Evolutionary conservation across 192 early-diverging fungal genomes (phyloP).

Genomic region (Diversispora eburnea): DNA sequence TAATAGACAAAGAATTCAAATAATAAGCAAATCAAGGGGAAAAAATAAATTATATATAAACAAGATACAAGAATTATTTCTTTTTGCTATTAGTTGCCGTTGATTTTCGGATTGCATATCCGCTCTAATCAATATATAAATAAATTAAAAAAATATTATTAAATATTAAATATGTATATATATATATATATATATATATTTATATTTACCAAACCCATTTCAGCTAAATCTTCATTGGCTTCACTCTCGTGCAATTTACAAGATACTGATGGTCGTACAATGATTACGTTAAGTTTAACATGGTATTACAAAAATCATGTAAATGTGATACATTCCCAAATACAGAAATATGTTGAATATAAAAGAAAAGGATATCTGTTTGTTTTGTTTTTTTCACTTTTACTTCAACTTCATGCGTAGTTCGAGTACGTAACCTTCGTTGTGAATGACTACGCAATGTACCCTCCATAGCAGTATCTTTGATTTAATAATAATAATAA

Average conservation of each 20-base stretch:
- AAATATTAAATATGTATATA: too few species aligned
- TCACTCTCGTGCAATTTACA: conserved; percentile 6
- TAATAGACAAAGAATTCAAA: too few species aligned
- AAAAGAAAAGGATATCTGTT: conserved; percentile 20
- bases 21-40: too few species aligned
- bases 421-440: conserved; percentile 8
- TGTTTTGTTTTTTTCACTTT: conserved; percentile 15
- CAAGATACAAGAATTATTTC: too few species aligned
- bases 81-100: too few species aligned
- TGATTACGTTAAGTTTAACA: neutral
- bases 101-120: too few species aligned
- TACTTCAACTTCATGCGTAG: conserved; percentile 6
- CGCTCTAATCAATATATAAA: too few species aligned
- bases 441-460: conserved; percentile 5
- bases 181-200: too few species aligned
- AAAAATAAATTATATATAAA: too few species aligned
- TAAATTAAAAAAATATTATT: too few species aligned
- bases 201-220: conserved; percentile 4
- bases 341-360: neutral
- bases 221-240: conserved; percentile 16
- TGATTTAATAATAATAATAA: neutral
- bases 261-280: conserved; percentile 14
- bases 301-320: neutral
- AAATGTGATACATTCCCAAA: neutral
- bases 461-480: conserved; percentile 10